Base-by-base conservation (phyloP, 2,329 filamentous ascomycete species). In the Capronia americana region DNA sequence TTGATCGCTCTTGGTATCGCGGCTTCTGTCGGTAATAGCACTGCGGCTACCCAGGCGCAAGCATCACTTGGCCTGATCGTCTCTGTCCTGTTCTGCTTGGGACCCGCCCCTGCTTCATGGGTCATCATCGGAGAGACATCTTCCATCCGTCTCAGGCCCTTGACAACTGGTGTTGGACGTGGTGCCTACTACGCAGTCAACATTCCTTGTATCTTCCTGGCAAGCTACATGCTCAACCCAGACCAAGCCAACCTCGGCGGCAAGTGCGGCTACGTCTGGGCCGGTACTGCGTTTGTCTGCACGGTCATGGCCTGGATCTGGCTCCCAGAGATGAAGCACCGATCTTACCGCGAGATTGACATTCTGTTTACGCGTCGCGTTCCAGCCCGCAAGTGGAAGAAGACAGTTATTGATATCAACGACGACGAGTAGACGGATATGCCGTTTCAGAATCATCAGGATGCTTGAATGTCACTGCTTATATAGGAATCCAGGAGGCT, bases 121-220 rank as follows among this genome's bases (percentile, higher is more conserved):
- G 85, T 87, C 77, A 87, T 90, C 70, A 90, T 90, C 55, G 87
- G 85, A 71, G 88, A 90, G 77, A 90, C 88, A 1, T 88, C 88
- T 0, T 79, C 88, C 58, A 83, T 90, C 62, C 87, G 88, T 68
- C 87, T 90, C 32, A 77, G 88, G 56, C 85, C 88, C 55, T 78
- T 90, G n/a, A 90, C 85, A 2, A 90, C 87, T 26, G 88, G 87
- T 76, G 77, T 89, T 57, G 88, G 88, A 74, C 87, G 88, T 74
- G 87, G 78, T 61, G 78, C 81, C 12, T 90, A 90, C 81, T 90
- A 90, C 77, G 72, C 88, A 4, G 79, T 87, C 68, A 84, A 90
- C 65, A 89, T 90, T 75, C 87, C 87, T 72, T 88, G 85, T 73
- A 90, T 90, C 74, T 89, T 87, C 83, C 82, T 81, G n/a, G 72